Evolutionary conservation across 23 red algal genomes (phyloP).

Genomic region (Gracilaria gracilis): DNA sequence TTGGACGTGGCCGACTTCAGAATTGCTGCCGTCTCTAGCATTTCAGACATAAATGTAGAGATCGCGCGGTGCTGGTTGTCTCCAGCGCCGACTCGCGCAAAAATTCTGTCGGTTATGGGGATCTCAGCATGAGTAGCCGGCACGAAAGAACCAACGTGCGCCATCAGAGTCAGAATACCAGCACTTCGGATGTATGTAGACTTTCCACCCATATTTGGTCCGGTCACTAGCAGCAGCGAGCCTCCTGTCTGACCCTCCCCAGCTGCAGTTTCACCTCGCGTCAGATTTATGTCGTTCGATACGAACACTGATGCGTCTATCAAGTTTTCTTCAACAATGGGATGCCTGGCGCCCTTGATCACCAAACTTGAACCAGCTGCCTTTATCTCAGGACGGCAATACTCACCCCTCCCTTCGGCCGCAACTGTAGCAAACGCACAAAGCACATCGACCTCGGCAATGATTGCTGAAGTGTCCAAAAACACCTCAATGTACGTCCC

Average conservation of each 20-base stretch:
- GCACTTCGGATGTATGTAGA: slow-evolving; percentile 87
- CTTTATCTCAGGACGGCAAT: slow-evolving; percentile 55
- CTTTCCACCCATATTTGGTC: slow-evolving; percentile 99
- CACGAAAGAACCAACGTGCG: slow-evolving; percentile 92
- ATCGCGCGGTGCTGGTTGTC: slow-evolving; percentile 92
- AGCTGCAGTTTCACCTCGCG: not conserved
- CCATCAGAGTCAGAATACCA: slow-evolving; percentile 93
- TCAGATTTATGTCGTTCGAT: slow-evolving; percentile 84
- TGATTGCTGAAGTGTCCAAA: slow-evolving; percentile 49
- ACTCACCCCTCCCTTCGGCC: slow-evolving; percentile 40
- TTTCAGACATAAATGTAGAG: slow-evolving; percentile 99
- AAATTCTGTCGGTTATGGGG: slow-evolving; percentile 90
- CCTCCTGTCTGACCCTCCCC: slow-evolving; percentile 13
- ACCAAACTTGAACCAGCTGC: slow-evolving; percentile 64
- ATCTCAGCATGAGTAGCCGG: slow-evolving; percentile 73
- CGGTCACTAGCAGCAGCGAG: slow-evolving; percentile 88
- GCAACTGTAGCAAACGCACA: slow-evolving; percentile 83
- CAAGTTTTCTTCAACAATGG: slow-evolving; percentile 91
- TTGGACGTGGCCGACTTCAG: slow-evolving; percentile 79
- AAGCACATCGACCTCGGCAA: slow-evolving; percentile 91
- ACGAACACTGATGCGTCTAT: slow-evolving; percentile 82
- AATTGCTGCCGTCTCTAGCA: slow-evolving; percentile 97
- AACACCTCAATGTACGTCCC: slow-evolving; percentile 83
- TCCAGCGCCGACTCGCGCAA: slow-evolving; percentile 90
- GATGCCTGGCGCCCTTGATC: slow-evolving; percentile 77